phyloP scores from a whole-genome alignment of 805 yeast species.

The Monosporozyma siamensis region DNA sequence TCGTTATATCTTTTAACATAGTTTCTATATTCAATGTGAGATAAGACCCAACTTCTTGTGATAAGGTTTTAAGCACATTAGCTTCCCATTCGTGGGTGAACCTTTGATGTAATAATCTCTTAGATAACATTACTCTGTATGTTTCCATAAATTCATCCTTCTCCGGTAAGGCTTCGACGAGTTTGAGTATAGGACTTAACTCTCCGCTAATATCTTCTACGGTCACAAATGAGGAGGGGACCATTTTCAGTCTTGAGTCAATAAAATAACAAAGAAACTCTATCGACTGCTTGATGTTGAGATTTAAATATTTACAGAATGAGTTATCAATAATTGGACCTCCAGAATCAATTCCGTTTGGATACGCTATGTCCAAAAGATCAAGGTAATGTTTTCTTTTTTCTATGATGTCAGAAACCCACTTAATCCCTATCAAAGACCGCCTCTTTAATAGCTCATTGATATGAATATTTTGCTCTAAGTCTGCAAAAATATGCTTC shows the following conservation, averaged over 20 bases:
- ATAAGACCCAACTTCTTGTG: slow-evolving; percentile 70
- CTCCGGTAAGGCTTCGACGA: slow-evolving; percentile 64
- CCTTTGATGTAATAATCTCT: slow-evolving; percentile 50
- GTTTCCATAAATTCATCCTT: slow-evolving; percentile 80
- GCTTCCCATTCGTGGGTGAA: slow-evolving; percentile 57
- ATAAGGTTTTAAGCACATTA: slow-evolving; percentile 52
- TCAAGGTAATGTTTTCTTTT: slow-evolving; percentile 42
- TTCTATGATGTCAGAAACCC: slow-evolving; percentile 53
- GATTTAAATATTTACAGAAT: slow-evolving; percentile 52
- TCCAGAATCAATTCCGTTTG: slow-evolving; percentile 20
- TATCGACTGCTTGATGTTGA: slow-evolving; percentile 32
- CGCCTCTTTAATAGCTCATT: slow-evolving; percentile 24
- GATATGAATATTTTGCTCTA: slow-evolving; percentile 6
- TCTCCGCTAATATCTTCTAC: slow-evolving; percentile 25
- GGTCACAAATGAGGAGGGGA: slow-evolving; percentile 17
- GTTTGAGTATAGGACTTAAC: slow-evolving; percentile 46
- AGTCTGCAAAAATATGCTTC: slow-evolving; percentile 12
- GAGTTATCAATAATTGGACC: slow-evolving; percentile 36
- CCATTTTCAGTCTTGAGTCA: slow-evolving; percentile 47
- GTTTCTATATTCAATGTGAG: slow-evolving; percentile 74
- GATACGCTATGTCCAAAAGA: slow-evolving; percentile 22
- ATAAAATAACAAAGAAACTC: slow-evolving; percentile 50
- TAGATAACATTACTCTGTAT: slow-evolving; percentile 80
- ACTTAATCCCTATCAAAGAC: slow-evolving; percentile 47
- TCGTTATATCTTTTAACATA: slow-evolving; percentile 73